phyloP scores from a whole-genome alignment of 176 grass and related monocot species.

The Thalia dealbata region DNA sequence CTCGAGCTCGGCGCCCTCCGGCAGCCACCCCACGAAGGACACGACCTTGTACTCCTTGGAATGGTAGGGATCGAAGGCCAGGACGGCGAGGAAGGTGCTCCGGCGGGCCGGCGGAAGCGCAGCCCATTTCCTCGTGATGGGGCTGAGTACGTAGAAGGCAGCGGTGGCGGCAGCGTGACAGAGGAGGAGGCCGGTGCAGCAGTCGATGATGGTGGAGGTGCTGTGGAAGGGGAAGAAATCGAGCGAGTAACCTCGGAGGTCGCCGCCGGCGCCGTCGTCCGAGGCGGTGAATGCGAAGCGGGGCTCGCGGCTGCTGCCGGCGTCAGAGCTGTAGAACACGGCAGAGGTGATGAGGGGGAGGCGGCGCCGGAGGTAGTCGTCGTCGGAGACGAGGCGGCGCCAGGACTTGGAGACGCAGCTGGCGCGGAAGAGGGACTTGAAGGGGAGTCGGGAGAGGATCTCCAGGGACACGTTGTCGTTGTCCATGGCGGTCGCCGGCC shows the following conservation, averaged over 20 bases:
- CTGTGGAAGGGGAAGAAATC: conserved; percentile 24
- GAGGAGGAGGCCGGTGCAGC: conserved; percentile 44
- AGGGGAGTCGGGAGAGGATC: conserved; percentile 32
- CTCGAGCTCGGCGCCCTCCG: conserved; percentile 7
- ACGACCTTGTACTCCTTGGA: conserved; percentile 9
- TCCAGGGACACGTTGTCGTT: conserved; percentile 28
- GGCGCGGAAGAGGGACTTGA: conserved; percentile 34
- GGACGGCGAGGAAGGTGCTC: conserved; percentile 16
- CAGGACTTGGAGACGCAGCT: conserved; percentile 32
- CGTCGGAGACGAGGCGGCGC: conserved; percentile 33
- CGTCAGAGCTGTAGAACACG: conserved; percentile 19
- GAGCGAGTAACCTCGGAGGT: conserved; percentile 10
- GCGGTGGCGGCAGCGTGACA: conserved; percentile 24
- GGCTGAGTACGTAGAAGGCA: conserved; percentile 57
- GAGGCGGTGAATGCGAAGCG: conserved; percentile 10
- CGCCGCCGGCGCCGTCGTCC: conserved; percentile 4
- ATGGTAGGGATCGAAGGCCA: conserved; percentile 13
- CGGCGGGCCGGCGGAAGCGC: background rate
- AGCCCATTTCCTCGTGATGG: conserved; percentile 1
- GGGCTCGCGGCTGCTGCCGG: background rate
- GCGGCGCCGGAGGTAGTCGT: conserved; percentile 17
- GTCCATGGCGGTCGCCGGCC: conserved; percentile 24
- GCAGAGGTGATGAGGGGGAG: conserved; percentile 27
- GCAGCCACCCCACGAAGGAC: conserved; percentile 5
- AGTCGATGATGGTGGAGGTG: conserved; percentile 24